These are phyloP conservation scores for Ascochyta koolunga DNA, from an alignment of 2,329 filamentous ascomycete species.

Conservation along the genomic window DNA sequence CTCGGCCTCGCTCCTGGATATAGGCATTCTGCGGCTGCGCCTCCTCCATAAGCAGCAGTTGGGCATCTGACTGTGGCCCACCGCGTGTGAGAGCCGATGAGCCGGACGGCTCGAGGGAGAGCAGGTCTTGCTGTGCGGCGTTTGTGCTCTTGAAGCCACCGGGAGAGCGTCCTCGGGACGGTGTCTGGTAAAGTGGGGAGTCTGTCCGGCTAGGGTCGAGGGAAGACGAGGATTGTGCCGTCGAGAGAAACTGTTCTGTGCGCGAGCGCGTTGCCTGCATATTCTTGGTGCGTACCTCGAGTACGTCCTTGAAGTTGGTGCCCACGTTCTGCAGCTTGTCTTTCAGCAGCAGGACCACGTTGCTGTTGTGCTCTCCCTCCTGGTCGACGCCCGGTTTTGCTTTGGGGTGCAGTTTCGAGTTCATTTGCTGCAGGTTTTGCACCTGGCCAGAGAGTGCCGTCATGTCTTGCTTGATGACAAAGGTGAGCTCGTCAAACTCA, in stretches of 20 bases:
- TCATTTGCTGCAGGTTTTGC: slow-evolving; percentile 76
- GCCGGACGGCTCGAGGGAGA: slow-evolving; percentile 77
- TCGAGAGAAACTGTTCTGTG: slow-evolving; percentile 95
- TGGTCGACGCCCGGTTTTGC: slow-evolving; percentile 62
- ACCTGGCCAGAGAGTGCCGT: slow-evolving; percentile 87
- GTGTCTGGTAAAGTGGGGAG: slow-evolving; percentile 85
- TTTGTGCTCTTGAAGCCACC: slow-evolving; percentile 54
- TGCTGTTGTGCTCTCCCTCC: slow-evolving; percentile 97
- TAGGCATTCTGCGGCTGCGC: slow-evolving; percentile 85
- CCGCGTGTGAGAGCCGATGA: slow-evolving; percentile 52
- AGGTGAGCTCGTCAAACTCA: slow-evolving; percentile 96
- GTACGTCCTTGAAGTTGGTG: slow-evolving; percentile 94
- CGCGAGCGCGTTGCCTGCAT: slow-evolving; percentile 91
- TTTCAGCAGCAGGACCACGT: slow-evolving; percentile 90
- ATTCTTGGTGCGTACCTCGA: slow-evolving; percentile 96
- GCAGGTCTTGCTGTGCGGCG: slow-evolving; percentile 65
- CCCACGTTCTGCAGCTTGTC: slow-evolving; percentile 91
- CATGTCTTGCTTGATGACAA: slow-evolving; percentile 97
- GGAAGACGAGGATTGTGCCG: slow-evolving; percentile 69
- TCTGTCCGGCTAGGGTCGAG: slow-evolving; percentile 74
- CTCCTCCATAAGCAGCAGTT: slow-evolving; percentile 87
- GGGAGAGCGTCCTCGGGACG: slow-evolving; percentile 66
- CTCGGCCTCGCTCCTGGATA: slow-evolving; percentile 90
- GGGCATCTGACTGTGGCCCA: slow-evolving; percentile 74
- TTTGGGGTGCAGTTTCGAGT: slow-evolving; percentile 76